Percentiles rank a stretch among this genome's conserved stretches.
Evolutionary conservation across 2,329 filamentous ascomycete species (phyloP).

Genomic region (Chaetomium globosum): DNA sequence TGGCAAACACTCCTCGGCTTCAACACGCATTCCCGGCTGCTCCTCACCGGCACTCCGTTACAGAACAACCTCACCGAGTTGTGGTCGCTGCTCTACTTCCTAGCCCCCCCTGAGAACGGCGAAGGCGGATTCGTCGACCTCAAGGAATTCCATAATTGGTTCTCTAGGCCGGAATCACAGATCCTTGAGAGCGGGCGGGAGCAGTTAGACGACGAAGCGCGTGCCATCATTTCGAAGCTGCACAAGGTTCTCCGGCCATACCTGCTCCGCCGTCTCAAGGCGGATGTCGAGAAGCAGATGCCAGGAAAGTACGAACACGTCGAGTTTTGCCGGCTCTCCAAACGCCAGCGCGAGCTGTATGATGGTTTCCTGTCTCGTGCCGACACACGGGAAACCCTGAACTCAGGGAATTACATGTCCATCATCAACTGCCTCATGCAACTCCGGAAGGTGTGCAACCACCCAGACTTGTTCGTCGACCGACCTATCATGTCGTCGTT

Average conservation of each 20-base stretch:
- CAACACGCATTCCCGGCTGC: conserved; percentile 81
- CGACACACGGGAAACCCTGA: conserved; percentile 84
- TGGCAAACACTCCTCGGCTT: conserved; percentile 96
- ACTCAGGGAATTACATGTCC: conserved; percentile 92
- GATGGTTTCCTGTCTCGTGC: conserved; percentile 92
- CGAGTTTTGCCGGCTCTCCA: conserved; percentile 91
- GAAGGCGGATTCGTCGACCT: conserved; percentile 90
- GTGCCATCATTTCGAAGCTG: conserved; percentile 86
- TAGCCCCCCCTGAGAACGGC: conserved; percentile 88
- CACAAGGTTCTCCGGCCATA: conserved; percentile 94
- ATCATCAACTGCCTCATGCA: conserved; percentile 99
- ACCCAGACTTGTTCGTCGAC: conserved; percentile 95
- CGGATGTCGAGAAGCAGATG: conserved; percentile 99
- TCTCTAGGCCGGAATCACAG: conserved; percentile 91
- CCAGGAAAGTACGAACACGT: conserved; percentile 97
- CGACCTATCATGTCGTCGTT: conserved; percentile 96
- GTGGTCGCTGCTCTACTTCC: conserved; percentile 94
- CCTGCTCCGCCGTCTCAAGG: conserved; percentile 84
- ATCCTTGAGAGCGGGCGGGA: conserved; percentile 94
- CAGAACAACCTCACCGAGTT: conserved; percentile 97
- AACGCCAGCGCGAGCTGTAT: conserved; percentile 91
- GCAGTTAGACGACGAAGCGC: conserved; percentile 90
- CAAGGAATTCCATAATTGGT: conserved; percentile 95
- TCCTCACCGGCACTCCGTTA: conserved; percentile 90
- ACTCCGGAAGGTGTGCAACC: conserved; percentile 95